These are phyloP conservation scores for Xylariales sp. DNA, from an alignment of 2,329 filamentous ascomycete species.

Conservation along the genomic window DNA sequence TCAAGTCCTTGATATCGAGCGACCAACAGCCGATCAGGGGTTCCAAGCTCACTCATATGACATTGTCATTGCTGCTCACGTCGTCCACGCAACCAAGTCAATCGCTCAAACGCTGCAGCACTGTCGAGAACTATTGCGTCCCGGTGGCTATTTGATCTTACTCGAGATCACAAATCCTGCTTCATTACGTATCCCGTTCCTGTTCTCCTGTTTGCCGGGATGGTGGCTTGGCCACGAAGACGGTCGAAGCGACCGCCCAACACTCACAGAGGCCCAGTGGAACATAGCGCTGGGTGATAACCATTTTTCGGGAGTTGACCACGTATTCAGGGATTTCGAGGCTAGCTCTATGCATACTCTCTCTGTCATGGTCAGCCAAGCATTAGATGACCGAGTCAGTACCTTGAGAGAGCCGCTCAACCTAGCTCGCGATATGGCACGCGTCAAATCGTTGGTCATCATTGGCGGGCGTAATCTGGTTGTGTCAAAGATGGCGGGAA, in stretches of 20 bases:
- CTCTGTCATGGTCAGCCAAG: slow-evolving; percentile 27
- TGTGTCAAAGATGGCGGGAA: not conserved
- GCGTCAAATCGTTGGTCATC: not conserved
- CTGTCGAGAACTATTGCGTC: slow-evolving; percentile 44
- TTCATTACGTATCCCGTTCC: not conserved
- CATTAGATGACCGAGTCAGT: not conserved
- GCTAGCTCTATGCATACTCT: not conserved
- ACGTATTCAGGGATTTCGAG: not conserved
- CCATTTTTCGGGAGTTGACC: slow-evolving; percentile 13
- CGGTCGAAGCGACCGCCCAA: not conserved
- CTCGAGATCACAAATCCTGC: slow-evolving; percentile 12
- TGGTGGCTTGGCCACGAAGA: slow-evolving; percentile 1
- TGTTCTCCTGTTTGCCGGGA: not conserved
- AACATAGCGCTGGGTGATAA: not conserved
- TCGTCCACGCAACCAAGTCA: slow-evolving; percentile 45
- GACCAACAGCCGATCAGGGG: slow-evolving; percentile 46
- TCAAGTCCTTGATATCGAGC: slow-evolving; percentile 43
- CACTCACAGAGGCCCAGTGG: slow-evolving; percentile 11
- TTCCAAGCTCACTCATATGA: slow-evolving; percentile 48
- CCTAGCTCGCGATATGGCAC: not conserved
- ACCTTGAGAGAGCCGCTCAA: not conserved
- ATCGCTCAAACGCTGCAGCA: slow-evolving; percentile 39
- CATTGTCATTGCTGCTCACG: slow-evolving; percentile 49
- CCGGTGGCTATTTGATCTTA: slow-evolving; percentile 52
- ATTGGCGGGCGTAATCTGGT: slow-evolving; percentile 3